Conservation (phyloP, 441 rosid genomes). For the Adansonia madagascariensis region DNA sequence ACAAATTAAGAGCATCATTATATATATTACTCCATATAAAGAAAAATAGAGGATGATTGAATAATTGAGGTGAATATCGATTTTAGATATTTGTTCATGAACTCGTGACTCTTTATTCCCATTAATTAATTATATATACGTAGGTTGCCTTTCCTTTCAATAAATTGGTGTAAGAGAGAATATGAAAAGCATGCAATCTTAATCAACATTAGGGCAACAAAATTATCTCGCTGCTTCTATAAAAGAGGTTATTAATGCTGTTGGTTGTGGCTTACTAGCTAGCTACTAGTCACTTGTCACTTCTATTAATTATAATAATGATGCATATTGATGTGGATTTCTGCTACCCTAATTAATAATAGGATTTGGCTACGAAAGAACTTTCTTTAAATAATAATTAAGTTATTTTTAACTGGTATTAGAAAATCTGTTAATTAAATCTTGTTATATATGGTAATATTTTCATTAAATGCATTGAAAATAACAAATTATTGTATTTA, state of each 20-base stretch:
- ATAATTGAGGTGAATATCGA: too few relatives aligned
- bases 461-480: too few relatives aligned
- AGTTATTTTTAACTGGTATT: too few relatives aligned
- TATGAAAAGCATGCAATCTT: not conserved
- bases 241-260: conserved; percentile 18
- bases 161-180: not conserved
- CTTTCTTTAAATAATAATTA: not conserved
- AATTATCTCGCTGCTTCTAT: not conserved
- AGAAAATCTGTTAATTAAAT: too few relatives aligned
- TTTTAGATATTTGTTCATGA: not conserved
- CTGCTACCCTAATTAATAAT: not conserved
- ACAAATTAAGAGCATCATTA: too few relatives aligned
- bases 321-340: not conserved
- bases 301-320: conserved; percentile 1
- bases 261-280: conserved; percentile 9
- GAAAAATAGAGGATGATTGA: too few relatives aligned
- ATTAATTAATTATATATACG: not conserved
- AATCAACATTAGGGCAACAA: conserved; percentile 8
- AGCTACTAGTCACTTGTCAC: not conserved
- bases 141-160: not conserved
- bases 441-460: too few relatives aligned
- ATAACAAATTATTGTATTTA: too few relatives aligned
- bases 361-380: not conserved
- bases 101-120: not conserved
- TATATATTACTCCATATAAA: too few relatives aligned